Evolutionary conservation across 2,329 filamentous ascomycete species (phyloP), one percentile per base, ranked within the genome.

Genomic region (Microcyclospora pomicola): DNA sequence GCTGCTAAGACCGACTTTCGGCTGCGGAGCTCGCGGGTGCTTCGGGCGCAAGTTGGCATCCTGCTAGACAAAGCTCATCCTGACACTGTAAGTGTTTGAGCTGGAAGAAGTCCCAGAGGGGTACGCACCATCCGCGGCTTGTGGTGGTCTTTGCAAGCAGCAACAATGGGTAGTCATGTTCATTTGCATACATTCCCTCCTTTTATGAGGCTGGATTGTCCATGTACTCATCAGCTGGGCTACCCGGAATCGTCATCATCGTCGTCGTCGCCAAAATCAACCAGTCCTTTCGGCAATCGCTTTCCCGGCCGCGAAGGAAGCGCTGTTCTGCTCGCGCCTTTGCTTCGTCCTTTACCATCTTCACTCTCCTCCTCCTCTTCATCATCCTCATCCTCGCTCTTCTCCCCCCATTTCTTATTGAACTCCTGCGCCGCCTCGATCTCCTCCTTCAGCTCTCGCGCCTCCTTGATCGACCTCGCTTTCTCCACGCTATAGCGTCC

Each of bases 401-500:
- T 42, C 33, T 61, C 51, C 1, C 88, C 88, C 86, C 87, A 95
- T 36, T 72, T 68, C 48, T 75, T 72, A 42, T 84, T 79, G 52
- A 85, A 87, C 56, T 91, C 78, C 56, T 84, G 77, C 12, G 94
- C 85, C 10, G 77, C 80, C 53, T 91, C 83, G 6, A 94, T 66
- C 52, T 98, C 88, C 1, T 79, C 83, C 51, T 75, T 71, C 28
- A 98, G 68, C 61, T 98, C 88, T 37, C 88, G 72, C 52, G 73
- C 69, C 62, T 94, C 88, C 56, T 85, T 91, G 56, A 96, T 95
- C 59, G 84, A 77, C 15, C 72, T 75, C 1, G 88, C 88, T 52
- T 82, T 88, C 31, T 85, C 78, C 50, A 82, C 73, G 1, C 84
- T 93, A 60, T 85, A 95, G 12, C 88, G 76, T 0, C 87, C 88